Conservation (phyloP, 2,329 filamentous ascomycete species). For the Beauveria sp. region DNA sequence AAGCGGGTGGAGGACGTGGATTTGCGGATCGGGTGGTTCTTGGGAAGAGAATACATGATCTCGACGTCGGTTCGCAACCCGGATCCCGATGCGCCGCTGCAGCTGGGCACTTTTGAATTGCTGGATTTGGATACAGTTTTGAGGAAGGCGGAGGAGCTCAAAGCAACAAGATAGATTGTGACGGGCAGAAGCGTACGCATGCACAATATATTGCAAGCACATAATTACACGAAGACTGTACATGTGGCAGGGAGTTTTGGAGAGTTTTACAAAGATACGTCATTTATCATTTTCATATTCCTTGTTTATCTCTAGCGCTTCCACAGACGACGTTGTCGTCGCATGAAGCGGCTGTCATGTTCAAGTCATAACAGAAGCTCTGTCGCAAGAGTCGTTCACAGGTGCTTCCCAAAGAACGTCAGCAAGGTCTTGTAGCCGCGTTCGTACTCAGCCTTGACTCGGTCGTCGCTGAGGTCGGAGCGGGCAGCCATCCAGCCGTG, state of each 20-base stretch:
- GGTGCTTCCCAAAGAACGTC: constrained; percentile 48
- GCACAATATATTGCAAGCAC: background rate
- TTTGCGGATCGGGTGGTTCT: constrained; percentile 28
- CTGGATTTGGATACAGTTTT: constrained; percentile 39
- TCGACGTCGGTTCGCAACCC: constrained; percentile 42
- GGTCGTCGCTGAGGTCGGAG: constrained; percentile 47
- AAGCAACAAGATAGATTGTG: background rate
- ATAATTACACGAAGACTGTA: background rate
- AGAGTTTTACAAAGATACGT: background rate
- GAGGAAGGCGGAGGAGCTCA: constrained; percentile 30
- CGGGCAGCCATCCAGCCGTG: constrained; percentile 71
- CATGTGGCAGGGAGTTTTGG: background rate
- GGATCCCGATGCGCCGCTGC: constrained; percentile 30
- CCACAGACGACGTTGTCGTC: background rate
- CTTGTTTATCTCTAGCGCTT: background rate
- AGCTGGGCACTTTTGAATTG: constrained; percentile 33
- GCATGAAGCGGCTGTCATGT: background rate
- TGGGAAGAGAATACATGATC: constrained; percentile 46
- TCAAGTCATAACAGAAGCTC: background rate
- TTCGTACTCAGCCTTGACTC: constrained; percentile 53
- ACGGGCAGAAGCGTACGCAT: background rate
- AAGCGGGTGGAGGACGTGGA: constrained; percentile 25
- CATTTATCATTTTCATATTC: background rate
- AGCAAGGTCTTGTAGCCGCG: constrained; percentile 54
- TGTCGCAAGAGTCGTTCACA: constrained; percentile 18